Evolutionary conservation across 2,329 filamentous ascomycete species (phyloP).

Genomic region (Ophiostoma populinum): DNA sequence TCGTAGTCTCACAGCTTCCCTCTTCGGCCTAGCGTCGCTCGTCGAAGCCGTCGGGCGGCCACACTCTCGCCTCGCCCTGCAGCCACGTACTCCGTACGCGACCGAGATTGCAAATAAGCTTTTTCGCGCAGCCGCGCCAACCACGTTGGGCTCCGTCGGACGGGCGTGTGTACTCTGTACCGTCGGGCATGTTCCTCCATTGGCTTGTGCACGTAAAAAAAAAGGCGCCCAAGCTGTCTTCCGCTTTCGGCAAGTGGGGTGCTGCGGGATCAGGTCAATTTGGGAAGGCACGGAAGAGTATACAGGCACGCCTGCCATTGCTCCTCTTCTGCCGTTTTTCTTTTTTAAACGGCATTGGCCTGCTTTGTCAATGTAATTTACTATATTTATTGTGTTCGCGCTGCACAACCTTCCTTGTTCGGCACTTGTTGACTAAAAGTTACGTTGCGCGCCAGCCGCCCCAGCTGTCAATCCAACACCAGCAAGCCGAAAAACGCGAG

Average conservation of each 20-base stretch:
- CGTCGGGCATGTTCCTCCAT: too few relatives aligned
- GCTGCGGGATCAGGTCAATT: neutral
- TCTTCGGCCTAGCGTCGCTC: conserved; percentile 1
- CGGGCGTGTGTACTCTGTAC: too few relatives aligned
- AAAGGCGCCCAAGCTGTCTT: conserved; percentile 4
- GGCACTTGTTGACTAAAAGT: conserved; percentile 3
- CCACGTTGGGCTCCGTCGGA: too few relatives aligned
- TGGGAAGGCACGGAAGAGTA: conserved; percentile 1
- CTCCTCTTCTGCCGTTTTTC: neutral
- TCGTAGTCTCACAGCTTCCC: too few relatives aligned
- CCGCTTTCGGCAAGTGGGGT: conserved; percentile 7
- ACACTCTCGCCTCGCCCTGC: neutral
- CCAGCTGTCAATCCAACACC: neutral
- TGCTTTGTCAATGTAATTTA: too few relatives aligned
- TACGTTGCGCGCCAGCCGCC: neutral
- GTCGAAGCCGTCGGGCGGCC: conserved; percentile 1
- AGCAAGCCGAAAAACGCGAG: neutral
- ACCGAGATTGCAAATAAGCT: neutral
- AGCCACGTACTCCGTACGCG: too few relatives aligned
- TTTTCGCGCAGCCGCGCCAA: too few relatives aligned
- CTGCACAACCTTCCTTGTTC: conserved; percentile 9
- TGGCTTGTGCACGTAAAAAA: too few relatives aligned
- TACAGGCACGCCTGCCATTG: neutral
- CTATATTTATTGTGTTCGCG: too few relatives aligned
- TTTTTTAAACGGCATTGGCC: too few relatives aligned